phyloP scores from a whole-genome alignment of 2,329 filamentous ascomycete genomes.

The Clonostachys solani region DNA sequence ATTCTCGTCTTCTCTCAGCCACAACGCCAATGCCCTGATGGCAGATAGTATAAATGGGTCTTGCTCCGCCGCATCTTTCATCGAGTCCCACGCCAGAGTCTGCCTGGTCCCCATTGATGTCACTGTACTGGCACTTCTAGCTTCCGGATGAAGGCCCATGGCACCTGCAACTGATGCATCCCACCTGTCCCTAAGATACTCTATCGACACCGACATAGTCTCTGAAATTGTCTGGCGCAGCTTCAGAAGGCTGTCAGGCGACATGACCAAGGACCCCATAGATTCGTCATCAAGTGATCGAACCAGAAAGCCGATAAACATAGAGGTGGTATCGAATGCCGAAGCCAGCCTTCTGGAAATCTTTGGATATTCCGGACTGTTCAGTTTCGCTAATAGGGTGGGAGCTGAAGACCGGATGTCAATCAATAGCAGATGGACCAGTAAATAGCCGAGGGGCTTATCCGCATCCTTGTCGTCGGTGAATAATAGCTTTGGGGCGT shows the following conservation, averaged over 20 bases:
- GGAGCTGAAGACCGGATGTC: slow-evolving; percentile 62
- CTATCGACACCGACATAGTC: slow-evolving; percentile 57
- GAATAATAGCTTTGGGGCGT: slow-evolving; percentile 47
- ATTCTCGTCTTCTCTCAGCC: slow-evolving; percentile 67
- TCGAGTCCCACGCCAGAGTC: slow-evolving; percentile 56
- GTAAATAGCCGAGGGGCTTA: slow-evolving; percentile 57
- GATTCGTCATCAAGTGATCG: slow-evolving; percentile 45
- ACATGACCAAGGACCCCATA: slow-evolving; percentile 32
- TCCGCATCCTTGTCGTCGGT: slow-evolving; percentile 30
- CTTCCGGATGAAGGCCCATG: slow-evolving; percentile 55
- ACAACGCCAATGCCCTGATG: slow-evolving; percentile 54
- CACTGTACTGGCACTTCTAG: slow-evolving; percentile 37
- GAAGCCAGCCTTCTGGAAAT: slow-evolving; percentile 52
- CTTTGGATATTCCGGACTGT: slow-evolving; percentile 44
- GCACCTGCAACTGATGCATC: slow-evolving; percentile 61
- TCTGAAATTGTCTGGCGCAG: slow-evolving; percentile 57
- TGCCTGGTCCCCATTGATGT: slow-evolving; percentile 38
- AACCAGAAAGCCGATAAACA: slow-evolving; percentile 55
- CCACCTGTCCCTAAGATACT: slow-evolving; percentile 67
- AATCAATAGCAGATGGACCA: slow-evolving; percentile 61
- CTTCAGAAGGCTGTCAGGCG: slow-evolving; percentile 56
- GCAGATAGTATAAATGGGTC: slow-evolving; percentile 59
- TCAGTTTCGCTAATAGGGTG: slow-evolving; percentile 52
- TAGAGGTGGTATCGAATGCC: slow-evolving; percentile 57
- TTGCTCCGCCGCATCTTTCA: slow-evolving; percentile 36